Base-by-base conservation (phyloP, 176 grass and related monocot species). In the Zizania latifolia region DNA sequence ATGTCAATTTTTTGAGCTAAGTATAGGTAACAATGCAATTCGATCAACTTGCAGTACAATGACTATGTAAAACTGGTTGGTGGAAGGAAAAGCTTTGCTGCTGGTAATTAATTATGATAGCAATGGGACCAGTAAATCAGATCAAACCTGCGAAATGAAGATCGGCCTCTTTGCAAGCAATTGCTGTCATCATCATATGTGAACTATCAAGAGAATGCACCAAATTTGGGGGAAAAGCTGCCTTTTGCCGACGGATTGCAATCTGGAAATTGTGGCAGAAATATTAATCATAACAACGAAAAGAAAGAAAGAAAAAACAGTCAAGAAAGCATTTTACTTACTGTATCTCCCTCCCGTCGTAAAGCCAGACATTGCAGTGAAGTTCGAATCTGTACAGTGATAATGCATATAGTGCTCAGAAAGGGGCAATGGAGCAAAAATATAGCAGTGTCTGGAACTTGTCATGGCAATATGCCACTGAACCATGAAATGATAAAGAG, bases 101-200 rank as follows among this genome's bases (percentile, higher is more conserved):
- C 33, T 39, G 48, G 21, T 74, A 56, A 75, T 45, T 58, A 36
- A 63, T 56, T 56, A 14, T 76, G 73, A 19, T 72, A 62, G 38
- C 57, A 65, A 65, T 9, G 36, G 36, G 56, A 69, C 13, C 39
- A 77, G 30, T 30, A 26, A 45, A 57, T 24, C 19, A 78, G 64
- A 78, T 41, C 57, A 46, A 57, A 95, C 92, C 92, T 78, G 94
- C 94, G 81, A 98, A 98, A 81, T 90, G 86, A 84, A 98, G 86
- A 65, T 86, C 91, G 1, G 83, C 70, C 81, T 89, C 81, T 65
- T 85, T 93, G 86, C 94, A 98, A 39, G 94, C 87, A 72, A 86
- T 90, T 9, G 94, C 94, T 38, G 94, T 98, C 94, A 98, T 92
- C 94, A 98, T 98, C 94, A 98, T 98, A 82, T 98, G 94, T 68